These are phyloP conservation scores for Serendipita sp. DNA, from an alignment of 768 basidiomycete genomes.

Conservation along the genomic window DNA sequence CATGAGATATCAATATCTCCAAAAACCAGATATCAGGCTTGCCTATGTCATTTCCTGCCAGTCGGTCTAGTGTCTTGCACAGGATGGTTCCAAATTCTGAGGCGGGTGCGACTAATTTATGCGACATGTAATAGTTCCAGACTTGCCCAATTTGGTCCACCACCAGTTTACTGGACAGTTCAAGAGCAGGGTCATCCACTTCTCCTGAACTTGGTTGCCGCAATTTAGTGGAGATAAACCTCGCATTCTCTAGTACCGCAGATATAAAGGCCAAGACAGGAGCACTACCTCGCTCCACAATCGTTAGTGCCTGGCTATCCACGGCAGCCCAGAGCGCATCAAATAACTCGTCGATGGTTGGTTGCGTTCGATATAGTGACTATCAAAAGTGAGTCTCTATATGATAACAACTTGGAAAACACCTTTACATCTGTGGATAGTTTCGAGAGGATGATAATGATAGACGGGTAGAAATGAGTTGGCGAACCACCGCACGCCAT, in stretches of 20 bases:
- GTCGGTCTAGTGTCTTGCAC: neutral
- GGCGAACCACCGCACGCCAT: conserved; percentile 69
- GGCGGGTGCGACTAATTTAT: neutral
- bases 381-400: conserved; percentile 7
- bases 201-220: too few relatives aligned
- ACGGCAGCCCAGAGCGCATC: conserved; percentile 71
- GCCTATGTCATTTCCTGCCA: neutral
- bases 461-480: conserved; percentile 61
- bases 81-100: neutral
- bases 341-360: conserved; percentile 39
- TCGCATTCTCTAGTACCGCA: conserved; percentile 47
- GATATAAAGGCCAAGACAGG: conserved; percentile 48
- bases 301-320: conserved; percentile 46
- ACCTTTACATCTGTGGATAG: conserved; percentile 44
- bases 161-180: neutral
- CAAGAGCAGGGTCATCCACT: neutral
- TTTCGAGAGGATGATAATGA: conserved; percentile 68
- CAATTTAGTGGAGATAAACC: too few relatives aligned
- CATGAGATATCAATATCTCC: neutral
- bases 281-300: conserved; percentile 35
- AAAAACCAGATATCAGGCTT: neutral
- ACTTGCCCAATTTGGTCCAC: neutral
- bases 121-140: neutral
- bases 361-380: conserved; percentile 15
- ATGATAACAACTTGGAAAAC: neutral